Conservation (phyloP, 2,329 filamentous ascomycete species). For the Aspergillus intermedius region DNA sequence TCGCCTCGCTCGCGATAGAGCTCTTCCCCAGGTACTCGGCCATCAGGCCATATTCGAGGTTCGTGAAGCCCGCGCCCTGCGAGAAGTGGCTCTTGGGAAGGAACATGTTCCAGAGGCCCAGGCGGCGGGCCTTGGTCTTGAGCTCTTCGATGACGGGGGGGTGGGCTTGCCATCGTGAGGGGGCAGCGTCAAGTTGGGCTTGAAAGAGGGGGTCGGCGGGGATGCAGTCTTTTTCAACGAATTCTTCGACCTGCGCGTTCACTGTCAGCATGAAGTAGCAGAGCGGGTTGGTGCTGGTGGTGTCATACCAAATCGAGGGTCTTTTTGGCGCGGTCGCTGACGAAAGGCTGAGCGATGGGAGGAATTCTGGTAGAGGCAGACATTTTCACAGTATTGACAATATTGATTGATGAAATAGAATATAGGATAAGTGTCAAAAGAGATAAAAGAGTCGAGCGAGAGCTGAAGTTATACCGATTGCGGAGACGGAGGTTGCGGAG, state of each 20-base stretch:
- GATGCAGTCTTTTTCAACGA: constrained; percentile 93
- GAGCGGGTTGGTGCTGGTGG: background rate
- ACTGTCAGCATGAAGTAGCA: constrained; percentile 3
- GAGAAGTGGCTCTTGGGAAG: constrained; percentile 90
- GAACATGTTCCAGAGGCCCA: constrained; percentile 98
- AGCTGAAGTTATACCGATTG: constrained; percentile 3
- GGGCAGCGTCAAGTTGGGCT: constrained; percentile 71
- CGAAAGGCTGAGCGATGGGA: constrained; percentile 53
- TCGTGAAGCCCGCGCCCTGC: constrained; percentile 88
- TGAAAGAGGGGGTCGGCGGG: constrained; percentile 74
- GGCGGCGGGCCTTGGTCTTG: constrained; percentile 71
- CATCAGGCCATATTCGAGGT: constrained; percentile 96
- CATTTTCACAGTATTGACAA: constrained; percentile 30
- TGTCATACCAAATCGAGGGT: constrained; percentile 64
- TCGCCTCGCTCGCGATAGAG: constrained; percentile 72
- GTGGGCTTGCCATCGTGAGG: constrained; percentile 71
- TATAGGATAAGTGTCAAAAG: background rate
- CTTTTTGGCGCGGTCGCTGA: constrained; percentile 79
- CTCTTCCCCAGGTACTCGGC: constrained; percentile 91
- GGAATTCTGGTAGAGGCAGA: constrained; percentile 51
- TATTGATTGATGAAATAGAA: background rate
- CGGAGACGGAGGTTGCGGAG: constrained; percentile 8
- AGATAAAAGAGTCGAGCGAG: background rate
- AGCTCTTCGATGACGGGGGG: constrained; percentile 80
- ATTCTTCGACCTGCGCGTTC: constrained; percentile 70